These are phyloP conservation scores for Hysterangium stoloniferum DNA, from an alignment of 768 basidiomycete species.

Conservation along the genomic window DNA sequence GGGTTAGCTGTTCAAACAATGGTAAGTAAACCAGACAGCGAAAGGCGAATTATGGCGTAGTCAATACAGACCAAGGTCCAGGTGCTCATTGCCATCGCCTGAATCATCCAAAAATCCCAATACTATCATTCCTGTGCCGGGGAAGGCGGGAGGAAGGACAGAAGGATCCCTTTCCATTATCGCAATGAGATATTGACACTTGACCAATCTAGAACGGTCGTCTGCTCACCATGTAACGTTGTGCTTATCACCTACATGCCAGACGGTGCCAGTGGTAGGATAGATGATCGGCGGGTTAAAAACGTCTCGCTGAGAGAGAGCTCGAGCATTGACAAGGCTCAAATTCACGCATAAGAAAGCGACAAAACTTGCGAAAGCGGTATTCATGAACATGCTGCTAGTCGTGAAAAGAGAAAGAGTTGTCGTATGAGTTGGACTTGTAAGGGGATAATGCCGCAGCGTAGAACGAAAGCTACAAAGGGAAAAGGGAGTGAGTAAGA, in stretches of 20 bases:
- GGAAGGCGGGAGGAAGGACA: conserved; percentile 31
- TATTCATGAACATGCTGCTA: neutral
- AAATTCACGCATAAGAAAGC: neutral
- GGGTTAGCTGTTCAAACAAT: conserved; percentile 48
- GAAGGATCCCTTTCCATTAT: conserved; percentile 27
- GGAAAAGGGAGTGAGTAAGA: neutral
- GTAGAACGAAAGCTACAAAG: neutral
- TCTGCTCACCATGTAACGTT: conserved; percentile 35
- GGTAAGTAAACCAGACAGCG: conserved; percentile 3
- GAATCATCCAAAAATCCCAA: conserved; percentile 36
- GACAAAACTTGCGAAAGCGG: neutral
- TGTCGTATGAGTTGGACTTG: neutral
- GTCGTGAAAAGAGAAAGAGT: neutral
- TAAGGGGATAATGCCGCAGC: neutral
- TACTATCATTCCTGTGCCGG: conserved; percentile 34
- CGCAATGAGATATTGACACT: neutral
- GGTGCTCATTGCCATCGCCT: conserved; percentile 37
- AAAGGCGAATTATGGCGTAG: neutral
- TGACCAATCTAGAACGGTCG: neutral
- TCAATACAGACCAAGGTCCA: conserved; percentile 37
- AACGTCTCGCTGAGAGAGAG: conserved; percentile 16
- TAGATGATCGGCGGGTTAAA: conserved; percentile 37
- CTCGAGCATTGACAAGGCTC: neutral
- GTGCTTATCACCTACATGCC: conserved; percentile 31
- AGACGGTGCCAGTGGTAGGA: conserved; percentile 28